Evolutionary conservation across 2,329 filamentous ascomycete genomes (phyloP), one percentile per base, ranked within the genome.

Genomic region (Hypomyces rosellus): DNA sequence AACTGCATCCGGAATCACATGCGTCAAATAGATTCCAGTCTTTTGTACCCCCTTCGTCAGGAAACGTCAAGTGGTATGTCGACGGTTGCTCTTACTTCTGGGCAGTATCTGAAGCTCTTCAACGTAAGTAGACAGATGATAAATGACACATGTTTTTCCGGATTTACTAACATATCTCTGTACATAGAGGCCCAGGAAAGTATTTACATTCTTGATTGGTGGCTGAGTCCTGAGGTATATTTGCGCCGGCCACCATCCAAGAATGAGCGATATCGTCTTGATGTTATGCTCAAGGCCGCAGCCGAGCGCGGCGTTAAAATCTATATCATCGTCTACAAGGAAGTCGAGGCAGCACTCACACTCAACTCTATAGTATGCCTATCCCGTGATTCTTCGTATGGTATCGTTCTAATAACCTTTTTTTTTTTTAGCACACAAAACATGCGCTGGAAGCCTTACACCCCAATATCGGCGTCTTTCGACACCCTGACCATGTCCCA

Each of bases 281-380:
- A 96, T 68, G 80, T 83, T 45, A 84, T 95, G 83, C 79, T 96
- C 44, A 78, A 86, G 60, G 84, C 84, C 49, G 90, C 89, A 8
- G 89, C 91, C 22, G 79, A 92, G 68, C 81, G 90, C 40, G 91
- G 90, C 39, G 90, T 96, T 42, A 82, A 86, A 59, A 76, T 96
- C 59, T 86, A 91, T 59, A 77, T 95, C 46, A 90, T 96, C 48
- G 88, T 96, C 11, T 96, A 96, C 72, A 96, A 95, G 70, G 91
- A 96, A 69, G 88, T 92, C 7, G 82, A 86, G 3, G 85, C 89
- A 61, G 87, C 89, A 37, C 70, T 95, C 61, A 90, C 87, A 38
- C 74, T 74, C 46, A 66, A 74, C 47, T 74, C 72, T 5, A 64
- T 64, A 53, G 71, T 73, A 63, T 58, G 64, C 75, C 71, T 70